Evolutionary conservation across 2,329 filamentous ascomycete genomes (phyloP).

Genomic region (Septoria petroselini): DNA sequence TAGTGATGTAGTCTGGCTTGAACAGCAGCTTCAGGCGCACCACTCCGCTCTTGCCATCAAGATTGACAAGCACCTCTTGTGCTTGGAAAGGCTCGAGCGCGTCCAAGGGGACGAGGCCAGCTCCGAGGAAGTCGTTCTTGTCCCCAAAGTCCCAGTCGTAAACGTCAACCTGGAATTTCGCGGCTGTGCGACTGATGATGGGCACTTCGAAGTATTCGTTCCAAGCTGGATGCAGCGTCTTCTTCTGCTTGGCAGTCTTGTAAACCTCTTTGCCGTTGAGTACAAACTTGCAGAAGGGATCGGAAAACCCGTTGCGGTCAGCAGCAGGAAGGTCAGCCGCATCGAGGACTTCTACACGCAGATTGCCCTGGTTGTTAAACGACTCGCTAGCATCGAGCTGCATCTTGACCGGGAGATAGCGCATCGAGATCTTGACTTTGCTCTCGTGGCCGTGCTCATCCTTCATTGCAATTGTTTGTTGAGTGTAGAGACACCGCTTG

Average conservation of each 20-base stretch:
- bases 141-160: constrained; percentile 97
- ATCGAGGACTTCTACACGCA: constrained; percentile 90
- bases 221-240: constrained; percentile 91
- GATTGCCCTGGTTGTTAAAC: constrained; percentile 97
- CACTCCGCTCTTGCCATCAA: constrained; percentile 87
- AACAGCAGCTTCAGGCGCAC: constrained; percentile 84
- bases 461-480: constrained; percentile 75
- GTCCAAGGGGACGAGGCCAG: constrained; percentile 70
- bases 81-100: constrained; percentile 80
- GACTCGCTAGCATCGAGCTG: constrained; percentile 88
- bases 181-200: constrained; percentile 77
- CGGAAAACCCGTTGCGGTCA: constrained; percentile 93
- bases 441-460: constrained; percentile 71
- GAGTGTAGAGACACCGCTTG: constrained; percentile 79
- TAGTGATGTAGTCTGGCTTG: constrained; percentile 85
- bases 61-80: constrained; percentile 67
- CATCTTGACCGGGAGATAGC: constrained; percentile 95
- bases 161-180: constrained; percentile 77
- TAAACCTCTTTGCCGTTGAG: constrained; percentile 84
- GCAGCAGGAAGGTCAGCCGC: constrained; percentile 84
- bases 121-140: constrained; percentile 86
- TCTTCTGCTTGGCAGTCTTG: constrained; percentile 96
- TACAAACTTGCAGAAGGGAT: constrained; percentile 93
- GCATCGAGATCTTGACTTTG: constrained; percentile 85
- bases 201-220: constrained; percentile 91